Conservation (phyloP, 345 rosid species). For the Abelmoschus esculentus region DNA sequence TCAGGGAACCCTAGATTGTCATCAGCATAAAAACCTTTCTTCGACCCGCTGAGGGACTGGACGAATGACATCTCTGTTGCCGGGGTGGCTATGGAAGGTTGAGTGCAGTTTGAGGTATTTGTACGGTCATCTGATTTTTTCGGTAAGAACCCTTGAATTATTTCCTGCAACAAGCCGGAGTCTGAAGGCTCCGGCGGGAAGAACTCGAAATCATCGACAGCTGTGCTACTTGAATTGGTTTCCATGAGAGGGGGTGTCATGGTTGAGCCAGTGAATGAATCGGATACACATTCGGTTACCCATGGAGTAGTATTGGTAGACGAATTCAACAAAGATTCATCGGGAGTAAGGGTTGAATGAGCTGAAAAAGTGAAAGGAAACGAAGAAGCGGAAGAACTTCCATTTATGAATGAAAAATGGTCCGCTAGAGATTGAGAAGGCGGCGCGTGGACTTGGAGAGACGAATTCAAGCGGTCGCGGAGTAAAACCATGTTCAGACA, state of each 20-base stretch:
- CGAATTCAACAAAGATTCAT: constrained; percentile 2
- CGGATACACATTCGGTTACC: background rate
- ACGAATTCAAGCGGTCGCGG: constrained; percentile 35
- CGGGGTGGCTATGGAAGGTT: background rate
- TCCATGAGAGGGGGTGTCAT: constrained; percentile 6
- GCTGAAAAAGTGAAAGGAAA: background rate
- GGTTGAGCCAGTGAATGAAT: constrained; percentile 4
- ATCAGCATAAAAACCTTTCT: constrained; percentile 9
- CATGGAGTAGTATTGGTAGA: background rate
- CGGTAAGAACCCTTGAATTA: constrained; percentile 62
- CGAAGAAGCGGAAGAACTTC: constrained; percentile 6
- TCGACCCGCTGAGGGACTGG: constrained; percentile 9
- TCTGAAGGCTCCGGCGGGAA: constrained; percentile 48
- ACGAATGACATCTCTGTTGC: background rate
- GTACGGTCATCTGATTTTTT: constrained; percentile 8
- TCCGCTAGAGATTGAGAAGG: constrained; percentile 15
- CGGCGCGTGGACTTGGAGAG: constrained; percentile 1
- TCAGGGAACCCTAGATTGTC: constrained; percentile 7
- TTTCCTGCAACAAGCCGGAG: constrained; percentile 77
- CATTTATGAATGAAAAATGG: constrained; percentile 11
- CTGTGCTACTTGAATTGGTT: background rate
- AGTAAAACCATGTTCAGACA: constrained; percentile 41
- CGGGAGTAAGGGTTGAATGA: background rate
- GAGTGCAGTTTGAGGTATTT: background rate
- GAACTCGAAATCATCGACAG: constrained; percentile 22